Evolutionary conservation across 345 rosid species (phyloP), one percentile per base, ranked within the genome.

Genomic region (Salix udensis): DNA sequence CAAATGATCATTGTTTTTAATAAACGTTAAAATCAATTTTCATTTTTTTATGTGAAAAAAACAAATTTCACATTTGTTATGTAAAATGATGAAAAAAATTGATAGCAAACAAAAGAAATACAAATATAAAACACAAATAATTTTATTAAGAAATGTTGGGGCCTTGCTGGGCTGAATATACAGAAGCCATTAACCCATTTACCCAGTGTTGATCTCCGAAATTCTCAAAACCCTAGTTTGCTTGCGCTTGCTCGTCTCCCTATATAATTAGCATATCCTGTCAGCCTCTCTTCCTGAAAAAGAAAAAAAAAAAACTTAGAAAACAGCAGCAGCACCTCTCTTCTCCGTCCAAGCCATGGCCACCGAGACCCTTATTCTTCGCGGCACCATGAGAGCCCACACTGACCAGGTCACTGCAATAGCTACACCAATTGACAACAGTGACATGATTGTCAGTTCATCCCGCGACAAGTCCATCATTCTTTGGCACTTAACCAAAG

Each of bases 391-490:
- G 97, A 86, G 95, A 71, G 91, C 97, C 71, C 99, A 96, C 87
- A 92, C 99, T 72, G 99, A 96, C 78, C 86, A 87, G 88, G 95
- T 96, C 18, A 96, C 99, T 0, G 99, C 98, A 15, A 94, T 96
- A 79, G 99, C 99, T 64, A 83, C 90, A 0, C 98, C 99, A 0
- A 88, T 94, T 65, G 98, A 96, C 71, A 94, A 96, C 88, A 76
- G 95, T 4, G 94, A 96, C 79, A 94, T 94, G 87, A 90, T 96
- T 52, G 99, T 96, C 80, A 77, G 93, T 8, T 83, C 99, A 40
- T 96, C 99, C 44, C 94, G 99, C 23, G 99, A 96, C 92, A 94
- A 96, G 82, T 96, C 99, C 40, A 85, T 96, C 88, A 90, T 96
- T 78, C 84, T 89, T 3, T 96, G 99, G 99, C 83, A 90, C 52